Evolutionary conservation across 1,139 yeast species (phyloP), one percentile per base, ranked within the genome.

Genomic region (Saccharomyces pastorianus): DNA sequence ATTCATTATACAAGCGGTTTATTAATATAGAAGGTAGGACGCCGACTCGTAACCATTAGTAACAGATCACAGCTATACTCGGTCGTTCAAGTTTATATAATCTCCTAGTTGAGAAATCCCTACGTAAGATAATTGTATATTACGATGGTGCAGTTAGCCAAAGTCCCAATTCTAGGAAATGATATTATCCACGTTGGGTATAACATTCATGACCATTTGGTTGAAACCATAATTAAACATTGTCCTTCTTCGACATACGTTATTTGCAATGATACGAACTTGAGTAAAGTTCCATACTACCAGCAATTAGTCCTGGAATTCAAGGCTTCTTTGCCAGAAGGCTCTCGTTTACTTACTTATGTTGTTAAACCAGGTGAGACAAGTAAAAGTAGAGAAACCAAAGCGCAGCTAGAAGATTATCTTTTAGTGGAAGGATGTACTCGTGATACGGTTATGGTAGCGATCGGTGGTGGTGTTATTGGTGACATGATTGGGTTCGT

Each of bases 401-500:
- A 95, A 71, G 98, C 95, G 27, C 84, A 83, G 25, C 91, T 95
- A 56, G 99, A 95, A 73, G 99, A 95, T 73, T 93, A 80, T 72
- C 75, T 95, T 67, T 78, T 95, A 60, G 68, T 74, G n/a, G 75
- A 88, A 65, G 96, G 96, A 27, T 95, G 99, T 72, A 93, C 98
- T 28, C 81, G 99, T 72, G 99, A 95, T 69, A 90, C 98, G 3
- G 91, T 95, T 27, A 84, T 95, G 56, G 73, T 95, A 55, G 99
- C 99, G 4, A 82, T 95, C 57, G 99, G 99, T 57, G 99, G 99
- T 59, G 99, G 99, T 63, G 95, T 95, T 53, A 91, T 95, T 72
- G 99, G 99, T 55, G 99, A 95, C 68, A 93, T 95, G 99, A 88
- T 93, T 64, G 99, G 99, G 4, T 95, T 84, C 69, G 98, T 93